Conservation (phyloP, 1,284 basidiomycete species). For the Fomitopsis pinicola region DNA sequence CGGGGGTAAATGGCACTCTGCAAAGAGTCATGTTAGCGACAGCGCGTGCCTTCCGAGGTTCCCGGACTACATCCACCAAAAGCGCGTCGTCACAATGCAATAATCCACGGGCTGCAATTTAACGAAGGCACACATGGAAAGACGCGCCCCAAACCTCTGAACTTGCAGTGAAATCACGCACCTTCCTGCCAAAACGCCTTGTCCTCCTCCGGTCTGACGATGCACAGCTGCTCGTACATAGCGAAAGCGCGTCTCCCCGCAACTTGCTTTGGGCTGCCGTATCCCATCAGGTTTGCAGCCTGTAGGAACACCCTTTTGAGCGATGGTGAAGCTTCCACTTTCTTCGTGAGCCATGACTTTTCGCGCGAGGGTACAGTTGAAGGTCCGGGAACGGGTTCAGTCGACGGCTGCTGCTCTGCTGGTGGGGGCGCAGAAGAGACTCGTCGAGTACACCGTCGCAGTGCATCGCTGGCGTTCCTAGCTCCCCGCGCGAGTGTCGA, state of each 20-base stretch:
- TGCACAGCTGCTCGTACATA: constrained; percentile 58
- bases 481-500: neutral
- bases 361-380: neutral
- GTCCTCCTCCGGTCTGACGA: constrained; percentile 56
- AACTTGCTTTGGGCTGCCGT: constrained; percentile 55
- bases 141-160: neutral
- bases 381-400: neutral
- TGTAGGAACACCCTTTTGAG: constrained; percentile 47
- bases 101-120: neutral
- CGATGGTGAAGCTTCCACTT: constrained; percentile 48
- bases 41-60: neutral
- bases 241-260: constrained; percentile 54
- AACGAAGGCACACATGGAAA: neutral
- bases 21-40: neutral
- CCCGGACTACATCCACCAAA: neutral
- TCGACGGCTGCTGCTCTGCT: neutral
- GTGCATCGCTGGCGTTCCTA: neutral
- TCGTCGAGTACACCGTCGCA: neutral
- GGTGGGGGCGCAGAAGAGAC: neutral
- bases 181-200: constrained; percentile 63
- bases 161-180: constrained; percentile 26
- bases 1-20: constrained; percentile 84
- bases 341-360: constrained; percentile 53
- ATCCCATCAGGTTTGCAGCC: constrained; percentile 52
- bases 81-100: neutral